Conservation (phyloP, 345 rosid genomes). For the Mangifera indica region DNA sequence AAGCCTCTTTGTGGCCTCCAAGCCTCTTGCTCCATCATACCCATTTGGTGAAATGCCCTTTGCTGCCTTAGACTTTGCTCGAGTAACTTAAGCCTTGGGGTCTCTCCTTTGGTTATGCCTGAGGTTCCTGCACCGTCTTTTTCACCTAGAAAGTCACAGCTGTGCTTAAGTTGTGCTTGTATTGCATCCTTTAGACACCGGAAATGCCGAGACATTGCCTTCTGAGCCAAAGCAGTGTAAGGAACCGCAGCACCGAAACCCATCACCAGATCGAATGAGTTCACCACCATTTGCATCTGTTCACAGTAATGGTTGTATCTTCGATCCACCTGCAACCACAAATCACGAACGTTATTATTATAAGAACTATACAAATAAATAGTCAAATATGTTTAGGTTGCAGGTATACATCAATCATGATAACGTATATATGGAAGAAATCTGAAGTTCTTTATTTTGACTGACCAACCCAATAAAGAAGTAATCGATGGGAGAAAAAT, state of each 20-base stretch:
- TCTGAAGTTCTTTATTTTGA: no score
- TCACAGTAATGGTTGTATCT: conserved; percentile 92
- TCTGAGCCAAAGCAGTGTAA: conserved; percentile 90
- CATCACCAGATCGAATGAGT: conserved; percentile 91
- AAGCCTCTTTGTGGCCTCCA: conserved; percentile 97
- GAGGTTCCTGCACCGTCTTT: conserved; percentile 65
- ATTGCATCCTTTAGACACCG: conserved; percentile 88
- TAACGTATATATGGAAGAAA: background rate
- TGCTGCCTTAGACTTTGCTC: conserved; percentile 93
- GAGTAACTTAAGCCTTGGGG: conserved; percentile 74
- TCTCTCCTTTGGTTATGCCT: conserved; percentile 90
- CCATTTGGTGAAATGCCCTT: conserved; percentile 89
- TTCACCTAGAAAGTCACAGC: conserved; percentile 79
- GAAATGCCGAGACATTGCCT: conserved; percentile 98
- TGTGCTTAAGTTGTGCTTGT: conserved; percentile 62
- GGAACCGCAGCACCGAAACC: conserved; percentile 89
- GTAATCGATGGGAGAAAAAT: background rate
- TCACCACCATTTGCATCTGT: conserved; percentile 96
- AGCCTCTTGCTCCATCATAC: conserved; percentile 96
- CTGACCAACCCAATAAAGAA: conserved; percentile 6
- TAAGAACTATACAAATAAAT: background rate
- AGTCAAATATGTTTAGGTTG: background rate
- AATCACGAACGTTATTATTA: conserved; percentile 2
- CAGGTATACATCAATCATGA: background rate
- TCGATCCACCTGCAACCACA: conserved; percentile 72